Percentiles rank a stretch among this genome's conserved stretches.
These are phyloP conservation scores for Olyra latifolia DNA, from an alignment of 176 grass and related monocot genomes.

Conservation along the genomic window DNA sequence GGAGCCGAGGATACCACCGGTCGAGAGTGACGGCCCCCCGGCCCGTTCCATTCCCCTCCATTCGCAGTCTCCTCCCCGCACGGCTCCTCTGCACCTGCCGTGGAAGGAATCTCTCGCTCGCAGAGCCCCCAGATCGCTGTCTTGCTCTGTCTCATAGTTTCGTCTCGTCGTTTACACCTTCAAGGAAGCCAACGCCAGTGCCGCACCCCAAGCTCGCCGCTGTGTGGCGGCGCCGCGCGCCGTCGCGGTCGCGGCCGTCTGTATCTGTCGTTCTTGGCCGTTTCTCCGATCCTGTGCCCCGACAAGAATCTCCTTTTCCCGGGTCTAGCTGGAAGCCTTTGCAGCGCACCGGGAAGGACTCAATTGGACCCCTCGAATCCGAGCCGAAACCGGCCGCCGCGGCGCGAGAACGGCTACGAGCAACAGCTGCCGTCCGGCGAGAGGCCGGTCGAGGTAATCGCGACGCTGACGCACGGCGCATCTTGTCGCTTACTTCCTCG, in stretches of 20 bases:
- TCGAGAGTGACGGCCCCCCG: background rate
- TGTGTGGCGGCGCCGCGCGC: background rate
- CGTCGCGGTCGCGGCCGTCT: background rate
- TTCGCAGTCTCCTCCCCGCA: background rate
- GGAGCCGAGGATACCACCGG: slow-evolving; percentile 4
- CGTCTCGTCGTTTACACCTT: background rate
- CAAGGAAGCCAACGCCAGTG: background rate
- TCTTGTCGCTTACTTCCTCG: background rate
- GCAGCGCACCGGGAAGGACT: background rate
- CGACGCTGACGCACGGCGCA: background rate
- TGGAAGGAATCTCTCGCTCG: background rate
- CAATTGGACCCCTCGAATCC: background rate
- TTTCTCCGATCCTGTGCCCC: background rate
- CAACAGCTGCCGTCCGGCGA: slow-evolving; percentile 3
- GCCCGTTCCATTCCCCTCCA: background rate
- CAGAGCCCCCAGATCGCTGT: background rate
- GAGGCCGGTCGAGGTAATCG: background rate
- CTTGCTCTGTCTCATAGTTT: background rate
- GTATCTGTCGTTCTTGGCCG: background rate
- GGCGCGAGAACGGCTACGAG: background rate
- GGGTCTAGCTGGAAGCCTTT: background rate
- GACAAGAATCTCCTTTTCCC: background rate
- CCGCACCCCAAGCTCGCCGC: background rate
- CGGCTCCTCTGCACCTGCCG: background rate
- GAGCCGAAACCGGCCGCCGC: background rate